Percentiles rank a stretch among this genome's conserved stretches.
phyloP scores from a whole-genome alignment of 2,329 filamentous ascomycete genomes.

The Scortechinia acanthostroma region DNA sequence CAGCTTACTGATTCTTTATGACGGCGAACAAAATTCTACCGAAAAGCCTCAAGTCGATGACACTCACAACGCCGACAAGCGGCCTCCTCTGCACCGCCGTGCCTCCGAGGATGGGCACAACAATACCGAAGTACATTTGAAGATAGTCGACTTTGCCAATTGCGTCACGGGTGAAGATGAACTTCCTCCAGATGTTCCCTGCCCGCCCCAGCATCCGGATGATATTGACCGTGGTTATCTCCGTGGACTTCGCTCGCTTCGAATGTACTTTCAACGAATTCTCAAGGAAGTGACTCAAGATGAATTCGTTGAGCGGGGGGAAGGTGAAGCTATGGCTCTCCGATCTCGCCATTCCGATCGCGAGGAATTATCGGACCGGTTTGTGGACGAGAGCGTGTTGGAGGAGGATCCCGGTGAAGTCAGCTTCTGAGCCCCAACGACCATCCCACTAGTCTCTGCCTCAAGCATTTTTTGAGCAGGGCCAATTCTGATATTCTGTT shows the following conservation, averaged over 20 bases:
- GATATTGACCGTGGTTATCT: slow-evolving; percentile 85
- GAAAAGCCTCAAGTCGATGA: slow-evolving; percentile 23
- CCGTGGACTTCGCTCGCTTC: slow-evolving; percentile 71
- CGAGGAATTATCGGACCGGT: neutral
- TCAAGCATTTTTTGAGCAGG: no score
- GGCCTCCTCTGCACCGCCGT: neutral
- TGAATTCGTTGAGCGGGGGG: neutral
- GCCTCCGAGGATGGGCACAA: slow-evolving; percentile 28
- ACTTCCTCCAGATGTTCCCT: slow-evolving; percentile 46
- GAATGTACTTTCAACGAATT: slow-evolving; percentile 80
- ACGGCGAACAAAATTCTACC: slow-evolving; percentile 61
- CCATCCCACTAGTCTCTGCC: no score
- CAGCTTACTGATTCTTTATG: slow-evolving; percentile 90
- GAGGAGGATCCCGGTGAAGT: slow-evolving; percentile 1
- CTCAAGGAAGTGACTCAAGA: slow-evolving; percentile 61
- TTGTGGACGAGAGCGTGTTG: neutral
- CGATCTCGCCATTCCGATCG: neutral
- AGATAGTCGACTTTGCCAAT: slow-evolving; percentile 97
- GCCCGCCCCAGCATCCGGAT: slow-evolving; percentile 74
- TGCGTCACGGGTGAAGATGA: slow-evolving; percentile 84
- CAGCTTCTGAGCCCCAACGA: neutral
- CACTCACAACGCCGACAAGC: slow-evolving; percentile 5
- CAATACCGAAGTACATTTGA: slow-evolving; percentile 71
- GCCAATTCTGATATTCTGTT: neutral
- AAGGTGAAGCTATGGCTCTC: neutral